Conservation (phyloP, 495 filamentous ascomycete species). For the Aspergillus affinis region DNA sequence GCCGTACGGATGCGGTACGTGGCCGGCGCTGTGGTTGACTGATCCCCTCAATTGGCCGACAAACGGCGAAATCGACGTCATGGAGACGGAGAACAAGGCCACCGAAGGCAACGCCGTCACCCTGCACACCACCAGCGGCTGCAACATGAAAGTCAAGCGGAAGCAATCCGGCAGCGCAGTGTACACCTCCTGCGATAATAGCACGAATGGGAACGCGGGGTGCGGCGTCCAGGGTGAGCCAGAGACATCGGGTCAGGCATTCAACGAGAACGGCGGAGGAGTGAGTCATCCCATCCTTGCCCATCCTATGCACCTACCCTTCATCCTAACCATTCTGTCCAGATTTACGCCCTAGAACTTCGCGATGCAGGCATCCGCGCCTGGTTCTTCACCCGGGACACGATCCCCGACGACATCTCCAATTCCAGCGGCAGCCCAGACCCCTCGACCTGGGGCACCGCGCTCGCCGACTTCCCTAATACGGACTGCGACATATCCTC, state of each 20-base stretch:
- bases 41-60: slow-evolving; percentile 59
- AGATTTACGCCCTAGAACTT: slow-evolving; percentile 48
- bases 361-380: slow-evolving; percentile 46
- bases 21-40: slow-evolving; percentile 64
- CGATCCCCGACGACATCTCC: slow-evolving; percentile 40
- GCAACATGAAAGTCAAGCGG: slow-evolving; percentile 47
- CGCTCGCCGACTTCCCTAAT: slow-evolving; percentile 52
- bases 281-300: slow-evolving; percentile 21
- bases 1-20: slow-evolving; percentile 53
- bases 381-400: slow-evolving; percentile 48
- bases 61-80: slow-evolving; percentile 52
- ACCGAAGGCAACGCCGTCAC: slow-evolving; percentile 47
- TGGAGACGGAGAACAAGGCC: slow-evolving; percentile 47
- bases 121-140: slow-evolving; percentile 43
- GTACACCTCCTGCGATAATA: slow-evolving; percentile 37
- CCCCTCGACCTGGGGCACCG: slow-evolving; percentile 46
- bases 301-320: neutral
- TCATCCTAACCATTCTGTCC: neutral
- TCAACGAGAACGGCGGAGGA: slow-evolving; percentile 51
- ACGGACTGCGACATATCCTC: slow-evolving; percentile 47
- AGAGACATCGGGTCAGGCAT: slow-evolving; percentile 37
- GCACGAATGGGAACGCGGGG: slow-evolving; percentile 39
- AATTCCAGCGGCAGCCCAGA: slow-evolving; percentile 32
- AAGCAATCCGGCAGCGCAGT: slow-evolving; percentile 36
- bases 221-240: slow-evolving; percentile 41